Percentiles rank a stretch among this genome's conserved stretches.
phyloP scores from a whole-genome alignment of 2,329 filamentous ascomycete genomes.

The Cladosporium colombiae region DNA sequence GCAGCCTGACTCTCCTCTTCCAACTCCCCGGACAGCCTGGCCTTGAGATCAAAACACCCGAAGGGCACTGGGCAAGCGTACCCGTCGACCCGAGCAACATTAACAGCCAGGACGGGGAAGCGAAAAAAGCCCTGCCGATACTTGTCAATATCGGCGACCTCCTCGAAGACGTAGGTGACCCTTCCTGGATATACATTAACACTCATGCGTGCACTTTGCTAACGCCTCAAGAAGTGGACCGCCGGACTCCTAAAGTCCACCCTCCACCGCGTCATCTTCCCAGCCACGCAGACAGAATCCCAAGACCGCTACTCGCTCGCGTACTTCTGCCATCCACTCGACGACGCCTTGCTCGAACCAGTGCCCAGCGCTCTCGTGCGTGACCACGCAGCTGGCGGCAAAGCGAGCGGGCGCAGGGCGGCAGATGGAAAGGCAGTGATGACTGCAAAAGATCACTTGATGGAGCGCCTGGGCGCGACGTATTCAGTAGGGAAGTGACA shows the following conservation, averaged over 20 bases:
- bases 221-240: constrained; percentile 63
- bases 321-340: constrained; percentile 64
- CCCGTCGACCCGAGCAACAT: constrained; percentile 43
- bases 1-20: constrained; percentile 71
- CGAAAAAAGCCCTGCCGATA: constrained; percentile 53
- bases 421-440: constrained; percentile 48
- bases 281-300: constrained; percentile 40
- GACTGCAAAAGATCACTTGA: constrained; percentile 62
- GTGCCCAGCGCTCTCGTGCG: constrained; percentile 56
- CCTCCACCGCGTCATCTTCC: constrained; percentile 83
- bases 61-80: constrained; percentile 45
- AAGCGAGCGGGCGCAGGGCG: constrained; percentile 31
- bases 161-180: constrained; percentile 58
- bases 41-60: constrained; percentile 71
- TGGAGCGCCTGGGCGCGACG: constrained; percentile 58
- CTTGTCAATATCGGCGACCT: constrained; percentile 71
- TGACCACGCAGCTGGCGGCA: constrained; percentile 34
- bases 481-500: constrained; percentile 47
- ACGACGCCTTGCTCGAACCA: constrained; percentile 54
- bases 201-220: not conserved
- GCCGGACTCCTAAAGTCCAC: constrained; percentile 83
- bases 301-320: constrained; percentile 59
- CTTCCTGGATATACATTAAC: not conserved
- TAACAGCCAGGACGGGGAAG: not conserved
- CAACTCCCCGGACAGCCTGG: constrained; percentile 82